Percentiles rank a stretch among this genome's conserved stretches.
Evolutionary conservation across 2,329 filamentous ascomycete genomes (phyloP).

Genomic region (Colletotrichum higginsianum): DNA sequence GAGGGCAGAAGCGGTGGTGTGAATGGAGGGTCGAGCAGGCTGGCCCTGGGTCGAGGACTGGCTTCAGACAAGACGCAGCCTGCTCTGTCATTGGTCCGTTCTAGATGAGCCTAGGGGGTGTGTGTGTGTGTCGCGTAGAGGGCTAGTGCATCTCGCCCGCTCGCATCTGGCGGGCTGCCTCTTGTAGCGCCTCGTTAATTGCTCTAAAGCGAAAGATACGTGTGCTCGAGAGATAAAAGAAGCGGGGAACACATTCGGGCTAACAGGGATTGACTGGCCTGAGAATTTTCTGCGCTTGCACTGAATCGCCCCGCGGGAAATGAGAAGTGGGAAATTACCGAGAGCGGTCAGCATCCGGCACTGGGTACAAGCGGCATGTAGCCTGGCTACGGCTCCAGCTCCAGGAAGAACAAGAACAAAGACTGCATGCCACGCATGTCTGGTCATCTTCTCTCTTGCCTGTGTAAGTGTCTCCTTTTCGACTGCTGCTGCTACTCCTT

Average conservation of each 20-base stretch:
- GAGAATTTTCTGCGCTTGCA: constrained; percentile 41
- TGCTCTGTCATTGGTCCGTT: constrained; percentile 11
- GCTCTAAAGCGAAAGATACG: constrained; percentile 27
- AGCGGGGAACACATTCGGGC: neutral
- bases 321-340: constrained; percentile 40
- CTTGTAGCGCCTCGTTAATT: constrained; percentile 30
- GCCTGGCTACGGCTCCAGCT: neutral
- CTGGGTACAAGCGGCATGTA: constrained; percentile 13
- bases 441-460: neutral
- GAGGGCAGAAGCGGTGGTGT: constrained; percentile 5
- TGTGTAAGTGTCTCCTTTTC: neutral
- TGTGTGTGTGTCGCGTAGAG: constrained; percentile 3
- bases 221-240: neutral
- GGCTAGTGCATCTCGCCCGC: constrained; percentile 33
- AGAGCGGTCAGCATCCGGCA: constrained; percentile 25
- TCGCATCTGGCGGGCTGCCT: constrained; percentile 34
- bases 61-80: neutral
- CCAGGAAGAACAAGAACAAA: neutral
- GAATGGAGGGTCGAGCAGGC: constrained; percentile 10
- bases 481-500: neutral
- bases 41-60: neutral
- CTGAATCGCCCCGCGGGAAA: constrained; percentile 41
- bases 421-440: neutral
- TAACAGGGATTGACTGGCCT: constrained; percentile 22
- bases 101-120: constrained; percentile 5